These are phyloP conservation scores for Saccharomyces kudriavzevii DNA, from an alignment of 805 yeast species.

Conservation along the genomic window DNA sequence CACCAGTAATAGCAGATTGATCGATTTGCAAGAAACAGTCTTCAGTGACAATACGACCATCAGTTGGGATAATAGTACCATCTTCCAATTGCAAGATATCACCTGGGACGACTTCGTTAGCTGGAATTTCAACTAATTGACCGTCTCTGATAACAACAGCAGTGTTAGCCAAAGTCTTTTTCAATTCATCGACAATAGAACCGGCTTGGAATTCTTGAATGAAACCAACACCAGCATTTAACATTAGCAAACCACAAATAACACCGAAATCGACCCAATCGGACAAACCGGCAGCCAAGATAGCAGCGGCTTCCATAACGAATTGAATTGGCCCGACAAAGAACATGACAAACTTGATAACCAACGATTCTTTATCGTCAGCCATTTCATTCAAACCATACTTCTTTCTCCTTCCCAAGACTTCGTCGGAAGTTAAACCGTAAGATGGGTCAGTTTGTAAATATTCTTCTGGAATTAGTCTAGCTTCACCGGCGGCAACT, in stretches of 20 bases:
- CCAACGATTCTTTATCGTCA: constrained; percentile 74
- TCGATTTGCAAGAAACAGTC: constrained; percentile 84
- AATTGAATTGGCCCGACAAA: constrained; percentile 93
- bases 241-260: constrained; percentile 75
- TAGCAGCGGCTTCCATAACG: constrained; percentile 96
- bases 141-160: constrained; percentile 85
- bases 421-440: constrained; percentile 77
- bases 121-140: constrained; percentile 60
- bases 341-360: constrained; percentile 75
- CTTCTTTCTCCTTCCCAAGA: constrained; percentile 75
- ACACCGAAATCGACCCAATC: constrained; percentile 99
- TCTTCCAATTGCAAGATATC: constrained; percentile 88
- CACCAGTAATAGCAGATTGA: constrained; percentile 97
- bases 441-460: constrained; percentile 70
- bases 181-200: constrained; percentile 92
- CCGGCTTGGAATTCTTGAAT: constrained; percentile 97
- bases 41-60: constrained; percentile 82
- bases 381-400: constrained; percentile 86
- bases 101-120: constrained; percentile 90
- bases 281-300: constrained; percentile 89
- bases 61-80: constrained; percentile 88
- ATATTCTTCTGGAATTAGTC: constrained; percentile 78
- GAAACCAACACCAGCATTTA: constrained; percentile 93
- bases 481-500: constrained; percentile 48
- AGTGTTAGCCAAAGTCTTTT: constrained; percentile 87